Evolutionary conservation across 2,329 filamentous ascomycete species (phyloP).

Genomic region (Aspergillus persii): DNA sequence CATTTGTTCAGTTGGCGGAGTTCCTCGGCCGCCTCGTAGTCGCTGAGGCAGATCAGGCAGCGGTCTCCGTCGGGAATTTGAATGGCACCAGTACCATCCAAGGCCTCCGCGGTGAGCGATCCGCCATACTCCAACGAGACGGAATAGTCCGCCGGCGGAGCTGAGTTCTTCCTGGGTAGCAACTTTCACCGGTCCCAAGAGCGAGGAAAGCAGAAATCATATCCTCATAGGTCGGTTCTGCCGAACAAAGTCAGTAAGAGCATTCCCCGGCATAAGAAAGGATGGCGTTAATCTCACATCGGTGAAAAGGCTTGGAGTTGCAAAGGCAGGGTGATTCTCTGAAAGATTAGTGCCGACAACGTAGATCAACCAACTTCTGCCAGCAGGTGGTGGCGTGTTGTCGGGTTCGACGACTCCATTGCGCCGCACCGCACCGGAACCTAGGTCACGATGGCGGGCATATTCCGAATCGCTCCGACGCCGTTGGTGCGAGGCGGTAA

Average conservation of each 20-base stretch:
- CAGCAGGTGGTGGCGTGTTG: conserved; percentile 47
- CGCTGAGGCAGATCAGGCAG: conserved; percentile 65
- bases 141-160: conserved; percentile 60
- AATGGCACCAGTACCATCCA: conserved; percentile 38
- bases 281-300: conserved; percentile 49
- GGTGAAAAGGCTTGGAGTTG: conserved; percentile 67
- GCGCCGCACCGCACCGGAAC: conserved; percentile 60
- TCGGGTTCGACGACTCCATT: conserved; percentile 65
- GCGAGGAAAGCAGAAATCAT: conserved; percentile 66
- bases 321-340: conserved; percentile 68
- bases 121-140: conserved; percentile 47
- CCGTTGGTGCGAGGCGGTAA: conserved; percentile 50
- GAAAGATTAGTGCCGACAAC: conserved; percentile 68
- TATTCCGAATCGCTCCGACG: conserved; percentile 60
- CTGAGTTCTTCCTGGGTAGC: conserved; percentile 64
- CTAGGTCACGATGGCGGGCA: conserved; percentile 54
- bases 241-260: conserved; percentile 12
- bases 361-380: conserved; percentile 70
- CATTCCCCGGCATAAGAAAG: background rate
- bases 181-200: conserved; percentile 67
- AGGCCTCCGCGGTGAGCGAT: conserved; percentile 48
- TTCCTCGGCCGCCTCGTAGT: conserved; percentile 63
- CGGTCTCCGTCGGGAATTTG: conserved; percentile 51
- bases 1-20: conserved; percentile 62
- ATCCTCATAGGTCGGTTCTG: conserved; percentile 66